Conservation (phyloP, 495 filamentous ascomycete species). For the Chaetomium cochliodes region DNA sequence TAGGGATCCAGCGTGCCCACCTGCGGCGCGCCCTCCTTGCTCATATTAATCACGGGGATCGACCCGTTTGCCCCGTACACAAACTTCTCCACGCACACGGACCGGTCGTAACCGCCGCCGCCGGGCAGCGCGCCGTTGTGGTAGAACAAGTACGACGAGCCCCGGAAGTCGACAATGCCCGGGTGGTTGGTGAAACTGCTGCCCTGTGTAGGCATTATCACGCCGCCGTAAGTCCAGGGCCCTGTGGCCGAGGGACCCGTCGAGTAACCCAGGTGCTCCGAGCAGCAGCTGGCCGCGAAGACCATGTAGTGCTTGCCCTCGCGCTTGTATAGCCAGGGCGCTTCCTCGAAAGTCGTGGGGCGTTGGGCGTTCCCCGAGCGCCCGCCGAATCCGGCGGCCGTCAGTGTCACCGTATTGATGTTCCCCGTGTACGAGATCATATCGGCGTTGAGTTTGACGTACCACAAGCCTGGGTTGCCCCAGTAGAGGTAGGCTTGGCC, state of each 20-base stretch:
- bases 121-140: slow-evolving; percentile 1
- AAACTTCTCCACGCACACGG: not conserved
- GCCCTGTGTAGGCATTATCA: not conserved
- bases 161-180: not conserved
- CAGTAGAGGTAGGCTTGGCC: not conserved
- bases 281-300: not conserved
- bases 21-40: not conserved
- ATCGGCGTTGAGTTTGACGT: not conserved
- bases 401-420: not conserved
- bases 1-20: not conserved
- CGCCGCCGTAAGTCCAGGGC: not conserved
- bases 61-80: not conserved
- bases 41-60: not conserved
- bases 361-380: not conserved
- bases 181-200: slow-evolving; percentile 6
- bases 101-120: not conserved
- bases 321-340: not conserved
- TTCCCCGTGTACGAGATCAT: not conserved
- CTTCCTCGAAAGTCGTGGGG: not conserved
- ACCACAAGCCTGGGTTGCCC: not conserved
- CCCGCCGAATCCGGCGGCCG: not conserved
- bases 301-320: not conserved
- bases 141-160: not conserved
- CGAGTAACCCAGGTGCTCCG: not conserved
- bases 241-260: not conserved